Conservation (phyloP, 2,329 filamentous ascomycete species). For the Neonectria ditissima region DNA sequence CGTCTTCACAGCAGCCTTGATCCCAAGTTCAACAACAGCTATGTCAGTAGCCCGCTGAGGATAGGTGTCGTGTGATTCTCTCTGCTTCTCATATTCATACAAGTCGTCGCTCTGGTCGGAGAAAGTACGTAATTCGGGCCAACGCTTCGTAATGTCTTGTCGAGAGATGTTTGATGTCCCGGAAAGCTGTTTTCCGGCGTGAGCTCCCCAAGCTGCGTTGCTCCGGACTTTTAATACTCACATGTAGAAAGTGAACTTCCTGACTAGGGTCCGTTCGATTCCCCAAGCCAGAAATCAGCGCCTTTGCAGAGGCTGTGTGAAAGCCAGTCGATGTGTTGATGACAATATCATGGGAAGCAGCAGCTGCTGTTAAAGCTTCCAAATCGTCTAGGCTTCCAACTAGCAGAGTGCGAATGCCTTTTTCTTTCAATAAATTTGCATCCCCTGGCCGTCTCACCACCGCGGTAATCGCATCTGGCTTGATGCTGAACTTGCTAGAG, state of each 20-base stretch:
- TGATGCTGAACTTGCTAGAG: not conserved
- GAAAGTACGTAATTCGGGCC: not conserved
- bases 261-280: not conserved
- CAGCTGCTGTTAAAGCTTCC: not conserved
- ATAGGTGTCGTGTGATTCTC: not conserved
- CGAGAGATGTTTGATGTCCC: not conserved
- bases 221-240: not conserved
- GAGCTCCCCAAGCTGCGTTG: not conserved
- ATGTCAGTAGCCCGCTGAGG: conserved; percentile 22
- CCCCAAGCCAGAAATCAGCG: not conserved
- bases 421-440: not conserved
- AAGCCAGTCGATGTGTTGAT: not conserved
- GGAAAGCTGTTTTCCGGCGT: not conserved
- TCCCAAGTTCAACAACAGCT: conserved; percentile 7
- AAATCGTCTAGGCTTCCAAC: not conserved
- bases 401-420: not conserved
- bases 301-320: not conserved
- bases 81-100: conserved; percentile 16
- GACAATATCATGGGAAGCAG: not conserved
- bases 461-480: not conserved
- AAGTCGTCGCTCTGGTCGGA: not conserved
- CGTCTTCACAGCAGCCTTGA: not conserved
- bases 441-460: not conserved
- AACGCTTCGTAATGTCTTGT: not conserved
- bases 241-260: not conserved